Evolutionary conservation across 148 eudicot genomes (phyloP).

Genomic region (Rhododendron henanense): DNA sequence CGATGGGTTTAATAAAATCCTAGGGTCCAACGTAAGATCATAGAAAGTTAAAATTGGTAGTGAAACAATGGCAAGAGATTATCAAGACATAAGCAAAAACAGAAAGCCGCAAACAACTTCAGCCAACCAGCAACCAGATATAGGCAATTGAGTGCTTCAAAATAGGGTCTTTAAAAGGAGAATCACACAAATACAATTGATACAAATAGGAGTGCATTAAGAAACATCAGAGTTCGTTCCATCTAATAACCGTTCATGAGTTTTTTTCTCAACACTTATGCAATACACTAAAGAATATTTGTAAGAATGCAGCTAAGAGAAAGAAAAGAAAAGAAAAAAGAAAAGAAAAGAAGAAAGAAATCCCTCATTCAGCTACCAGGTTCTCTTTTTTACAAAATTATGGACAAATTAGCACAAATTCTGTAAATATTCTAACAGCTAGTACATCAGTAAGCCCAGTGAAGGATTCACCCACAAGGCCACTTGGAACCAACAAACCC

Average conservation of each 20-base stretch:
- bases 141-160: too few species aligned
- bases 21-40: not conserved
- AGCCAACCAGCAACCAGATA: too few species aligned
- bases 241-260: not conserved
- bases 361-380: constrained; percentile 8
- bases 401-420: constrained; percentile 18
- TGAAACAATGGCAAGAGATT: not conserved
- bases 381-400: constrained; percentile 17
- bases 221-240: not conserved
- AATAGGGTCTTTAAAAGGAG: too few species aligned
- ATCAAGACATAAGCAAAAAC: too few species aligned
- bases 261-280: not conserved
- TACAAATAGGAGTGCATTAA: not conserved
- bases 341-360: not conserved
- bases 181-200: not conserved
- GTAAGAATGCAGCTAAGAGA: not conserved
- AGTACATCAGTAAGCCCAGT: constrained; percentile 9
- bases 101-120: too few species aligned
- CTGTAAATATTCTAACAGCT: constrained; percentile 8
- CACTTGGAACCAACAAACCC: not conserved
- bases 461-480: constrained; percentile 5
- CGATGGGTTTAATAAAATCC: not conserved
- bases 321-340: not conserved
- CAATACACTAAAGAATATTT: not conserved
- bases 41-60: not conserved